Percentiles rank a stretch among this genome's conserved stretches.
Conservation (phyloP, 176 grass and related monocot species). For the Zea luxurians region DNA sequence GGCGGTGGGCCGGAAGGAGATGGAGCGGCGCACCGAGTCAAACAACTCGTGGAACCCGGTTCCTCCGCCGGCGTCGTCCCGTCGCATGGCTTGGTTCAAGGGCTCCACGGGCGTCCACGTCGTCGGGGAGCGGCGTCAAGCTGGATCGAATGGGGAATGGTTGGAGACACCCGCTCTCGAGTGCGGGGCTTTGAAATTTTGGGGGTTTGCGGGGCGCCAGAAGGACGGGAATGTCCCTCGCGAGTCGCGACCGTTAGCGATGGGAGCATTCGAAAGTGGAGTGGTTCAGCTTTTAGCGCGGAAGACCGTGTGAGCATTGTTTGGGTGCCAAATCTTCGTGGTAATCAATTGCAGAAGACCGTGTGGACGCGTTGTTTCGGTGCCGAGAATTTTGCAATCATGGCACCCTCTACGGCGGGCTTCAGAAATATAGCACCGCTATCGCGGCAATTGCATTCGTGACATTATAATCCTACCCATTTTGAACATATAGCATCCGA, state of each 20-base stretch:
- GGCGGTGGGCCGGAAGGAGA: constrained; percentile 57
- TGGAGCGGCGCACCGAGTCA: constrained; percentile 83
- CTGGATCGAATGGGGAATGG: constrained; percentile 27
- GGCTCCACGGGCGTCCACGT: constrained; percentile 11
- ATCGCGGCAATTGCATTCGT: too few relatives aligned
- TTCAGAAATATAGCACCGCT: too few relatives aligned
- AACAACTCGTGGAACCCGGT: constrained; percentile 75
- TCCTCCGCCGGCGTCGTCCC: constrained; percentile 51
- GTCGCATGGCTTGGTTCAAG: constrained; percentile 46
- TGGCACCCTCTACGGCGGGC: too few relatives aligned
- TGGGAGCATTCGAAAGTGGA: constrained; percentile 19
- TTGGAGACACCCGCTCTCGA: constrained; percentile 32
- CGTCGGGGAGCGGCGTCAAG: background rate
- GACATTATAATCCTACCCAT: too few relatives aligned
- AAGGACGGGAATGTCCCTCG: constrained; percentile 54
- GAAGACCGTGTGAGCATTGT: constrained; percentile 32
- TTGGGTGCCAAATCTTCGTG: too few relatives aligned
- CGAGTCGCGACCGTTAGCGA: constrained; percentile 65
- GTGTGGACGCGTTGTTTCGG: too few relatives aligned
- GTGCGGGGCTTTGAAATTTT: constrained; percentile 58
- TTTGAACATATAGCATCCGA: too few relatives aligned
- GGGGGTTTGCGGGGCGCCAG: background rate
- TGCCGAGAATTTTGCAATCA: too few relatives aligned
- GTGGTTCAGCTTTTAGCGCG: constrained; percentile 24
- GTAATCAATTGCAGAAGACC: too few relatives aligned